Percentiles rank a stretch among this genome's conserved stretches.
phyloP scores from a whole-genome alignment of 495 filamentous ascomycete genomes.

The Neurospora sublineolata region DNA sequence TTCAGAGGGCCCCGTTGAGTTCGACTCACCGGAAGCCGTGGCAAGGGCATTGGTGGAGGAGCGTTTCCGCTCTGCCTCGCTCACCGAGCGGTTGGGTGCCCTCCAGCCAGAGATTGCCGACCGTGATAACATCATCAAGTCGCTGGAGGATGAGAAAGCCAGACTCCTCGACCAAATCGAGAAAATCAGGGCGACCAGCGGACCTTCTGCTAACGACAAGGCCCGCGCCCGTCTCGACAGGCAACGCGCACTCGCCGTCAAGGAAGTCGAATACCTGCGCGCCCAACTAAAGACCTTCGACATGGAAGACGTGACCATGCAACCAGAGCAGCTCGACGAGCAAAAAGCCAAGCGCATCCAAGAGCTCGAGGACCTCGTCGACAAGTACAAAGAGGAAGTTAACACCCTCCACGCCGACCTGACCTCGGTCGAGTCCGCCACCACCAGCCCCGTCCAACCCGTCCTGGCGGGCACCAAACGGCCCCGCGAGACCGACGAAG shows the following conservation, averaged over 20 bases:
- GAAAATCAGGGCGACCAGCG: conserved; percentile 42
- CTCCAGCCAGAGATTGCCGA: conserved; percentile 69
- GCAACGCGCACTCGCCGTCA: conserved; percentile 71
- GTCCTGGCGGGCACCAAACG: conserved; percentile 42
- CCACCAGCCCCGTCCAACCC: conserved; percentile 15
- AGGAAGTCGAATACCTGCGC: conserved; percentile 88
- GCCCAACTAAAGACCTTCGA: conserved; percentile 89
- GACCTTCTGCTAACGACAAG: conserved; percentile 42
- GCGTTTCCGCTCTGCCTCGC: conserved; percentile 61
- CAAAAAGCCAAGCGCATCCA: conserved; percentile 64
- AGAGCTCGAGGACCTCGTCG: conserved; percentile 74
- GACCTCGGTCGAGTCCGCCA: conserved; percentile 42
- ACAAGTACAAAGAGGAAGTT: conserved; percentile 78
- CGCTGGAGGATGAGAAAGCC: conserved; percentile 56
- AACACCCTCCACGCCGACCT: conserved; percentile 62
- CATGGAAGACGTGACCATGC: conserved; percentile 75
- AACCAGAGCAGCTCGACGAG: conserved; percentile 64
- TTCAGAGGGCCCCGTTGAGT: conserved; percentile 48
- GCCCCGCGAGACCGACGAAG: conserved; percentile 41
- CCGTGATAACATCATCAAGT: conserved; percentile 65
- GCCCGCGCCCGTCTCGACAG: conserved; percentile 62
- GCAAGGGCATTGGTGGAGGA: conserved; percentile 75
- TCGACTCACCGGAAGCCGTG: conserved; percentile 79
- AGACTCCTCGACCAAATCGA: conserved; percentile 56
- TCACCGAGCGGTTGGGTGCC: conserved; percentile 66